A percentile compares a stretch with the other conserved stretches of the same genome.
phyloP scores from a whole-genome alignment of 2,329 filamentous ascomycete genomes.

The Trichoderma hamatum region DNA sequence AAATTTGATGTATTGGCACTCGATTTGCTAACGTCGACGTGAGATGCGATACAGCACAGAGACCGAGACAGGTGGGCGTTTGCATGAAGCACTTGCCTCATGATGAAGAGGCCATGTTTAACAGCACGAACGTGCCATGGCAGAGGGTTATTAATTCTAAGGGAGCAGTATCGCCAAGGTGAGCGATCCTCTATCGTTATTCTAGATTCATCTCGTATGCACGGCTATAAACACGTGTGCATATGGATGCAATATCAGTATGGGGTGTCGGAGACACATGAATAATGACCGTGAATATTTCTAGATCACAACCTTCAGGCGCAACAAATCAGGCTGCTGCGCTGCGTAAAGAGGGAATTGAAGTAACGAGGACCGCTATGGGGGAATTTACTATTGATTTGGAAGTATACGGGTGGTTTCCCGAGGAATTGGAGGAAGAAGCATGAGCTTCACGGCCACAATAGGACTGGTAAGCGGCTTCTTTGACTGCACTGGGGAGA shows the following conservation, averaged over 20 bases:
- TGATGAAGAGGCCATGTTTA: slow-evolving; percentile 58
- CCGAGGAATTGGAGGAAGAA: slow-evolving; percentile 52
- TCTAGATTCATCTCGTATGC: neutral
- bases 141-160: slow-evolving; percentile 89
- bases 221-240: neutral
- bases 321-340: slow-evolving; percentile 55
- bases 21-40: neutral
- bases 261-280: neutral
- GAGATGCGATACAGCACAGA: slow-evolving; percentile 56
- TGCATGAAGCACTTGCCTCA: slow-evolving; percentile 83
- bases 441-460: neutral
- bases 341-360: slow-evolving; percentile 56
- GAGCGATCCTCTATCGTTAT: neutral
- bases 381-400: slow-evolving; percentile 58
- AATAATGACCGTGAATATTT: neutral
- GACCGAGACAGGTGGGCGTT: slow-evolving; percentile 82
- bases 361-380: slow-evolving; percentile 51
- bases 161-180: slow-evolving; percentile 85
- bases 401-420: slow-evolving; percentile 59
- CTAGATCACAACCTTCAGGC: slow-evolving; percentile 54
- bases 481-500: neutral
- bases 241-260: no score
- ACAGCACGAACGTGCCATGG: slow-evolving; percentile 85
- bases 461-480: neutral
- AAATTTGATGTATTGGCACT: neutral